A percentile compares a stretch with the other conserved stretches of the same genome.
Conservation (phyloP, 1,284 basidiomycete genomes). For the Chiua sp. region DNA sequence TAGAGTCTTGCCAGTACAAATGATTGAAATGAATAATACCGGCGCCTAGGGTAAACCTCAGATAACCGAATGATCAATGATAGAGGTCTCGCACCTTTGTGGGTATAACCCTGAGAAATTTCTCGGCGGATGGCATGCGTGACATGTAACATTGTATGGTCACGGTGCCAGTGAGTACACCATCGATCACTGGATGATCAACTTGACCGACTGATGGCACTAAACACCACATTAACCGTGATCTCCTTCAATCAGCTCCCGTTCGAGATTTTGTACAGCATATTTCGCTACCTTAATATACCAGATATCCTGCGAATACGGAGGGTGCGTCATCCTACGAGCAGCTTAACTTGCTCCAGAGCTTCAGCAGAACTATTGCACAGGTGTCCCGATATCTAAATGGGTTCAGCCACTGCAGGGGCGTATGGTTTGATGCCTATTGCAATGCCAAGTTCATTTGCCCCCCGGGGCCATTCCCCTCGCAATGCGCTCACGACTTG, state of each 20-base stretch:
- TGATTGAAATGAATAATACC: too few species aligned
- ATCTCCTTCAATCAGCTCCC: constrained; percentile 16
- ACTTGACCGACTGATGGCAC: too few species aligned
- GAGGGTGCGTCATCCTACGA: constrained; percentile 12
- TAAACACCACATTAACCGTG: too few species aligned
- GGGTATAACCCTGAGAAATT: too few species aligned
- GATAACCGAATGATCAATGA: too few species aligned
- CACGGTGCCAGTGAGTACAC: too few species aligned
- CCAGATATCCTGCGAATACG: constrained; percentile 22
- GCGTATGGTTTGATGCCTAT: constrained; percentile 24
- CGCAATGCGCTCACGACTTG: constrained; percentile 16
- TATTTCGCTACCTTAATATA: constrained; percentile 19
- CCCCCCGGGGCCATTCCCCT: constrained; percentile 26
- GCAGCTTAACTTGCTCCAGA: not conserved
- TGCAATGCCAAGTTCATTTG: constrained; percentile 15
- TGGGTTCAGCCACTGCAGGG: not conserved
- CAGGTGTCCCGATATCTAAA: constrained; percentile 27
- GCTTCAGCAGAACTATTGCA: not conserved
- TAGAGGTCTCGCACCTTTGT: too few species aligned
- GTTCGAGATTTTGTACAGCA: constrained; percentile 11
- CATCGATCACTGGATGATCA: too few species aligned
- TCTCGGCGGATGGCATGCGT: too few species aligned
- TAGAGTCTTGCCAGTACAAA: too few species aligned
- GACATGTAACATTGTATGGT: too few species aligned
- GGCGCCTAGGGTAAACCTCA: too few species aligned